Conservation (phyloP, 2,329 filamentous ascomycete species). For the Aureobasidium melanogenum region DNA sequence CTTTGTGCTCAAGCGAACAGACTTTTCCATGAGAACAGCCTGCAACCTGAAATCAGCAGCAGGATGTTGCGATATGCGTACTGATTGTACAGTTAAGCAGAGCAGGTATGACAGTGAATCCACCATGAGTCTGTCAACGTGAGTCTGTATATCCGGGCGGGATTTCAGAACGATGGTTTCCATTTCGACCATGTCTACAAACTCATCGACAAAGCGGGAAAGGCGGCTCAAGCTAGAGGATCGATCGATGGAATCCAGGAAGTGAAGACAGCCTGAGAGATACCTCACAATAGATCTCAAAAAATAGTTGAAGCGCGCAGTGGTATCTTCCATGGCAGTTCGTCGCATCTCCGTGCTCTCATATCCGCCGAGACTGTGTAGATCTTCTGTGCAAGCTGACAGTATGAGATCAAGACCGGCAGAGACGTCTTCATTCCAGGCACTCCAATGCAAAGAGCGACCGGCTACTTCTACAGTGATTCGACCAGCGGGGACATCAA, state of each 20-base stretch:
- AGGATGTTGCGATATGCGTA: neutral
- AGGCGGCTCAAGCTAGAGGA: conserved; percentile 36
- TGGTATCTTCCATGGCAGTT: neutral
- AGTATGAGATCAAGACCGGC: conserved; percentile 35
- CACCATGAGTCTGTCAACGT: neutral
- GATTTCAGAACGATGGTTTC: neutral
- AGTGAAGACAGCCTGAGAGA: conserved; percentile 39
- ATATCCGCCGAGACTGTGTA: neutral
- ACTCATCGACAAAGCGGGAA: conserved; percentile 30
- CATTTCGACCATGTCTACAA: conserved; percentile 20
- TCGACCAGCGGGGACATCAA: conserved; percentile 49
- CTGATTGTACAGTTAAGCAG: conserved; percentile 7
- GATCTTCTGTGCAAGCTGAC: conserved; percentile 22
- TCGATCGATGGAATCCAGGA: conserved; percentile 48
- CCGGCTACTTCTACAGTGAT: conserved; percentile 30
- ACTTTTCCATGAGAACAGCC: neutral
- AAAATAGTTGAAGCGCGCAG: conserved; percentile 20
- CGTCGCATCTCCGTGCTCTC: neutral
- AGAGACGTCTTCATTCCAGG: conserved; percentile 49
- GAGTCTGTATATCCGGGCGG: neutral
- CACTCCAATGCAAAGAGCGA: conserved; percentile 34
- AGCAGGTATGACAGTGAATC: conserved; percentile 12
- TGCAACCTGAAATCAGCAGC: neutral
- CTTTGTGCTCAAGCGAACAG: neutral
- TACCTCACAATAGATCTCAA: conserved; percentile 43